These are phyloP conservation scores for Hamigera avellanea DNA, from an alignment of 495 filamentous ascomycete species.

Conservation along the genomic window DNA sequence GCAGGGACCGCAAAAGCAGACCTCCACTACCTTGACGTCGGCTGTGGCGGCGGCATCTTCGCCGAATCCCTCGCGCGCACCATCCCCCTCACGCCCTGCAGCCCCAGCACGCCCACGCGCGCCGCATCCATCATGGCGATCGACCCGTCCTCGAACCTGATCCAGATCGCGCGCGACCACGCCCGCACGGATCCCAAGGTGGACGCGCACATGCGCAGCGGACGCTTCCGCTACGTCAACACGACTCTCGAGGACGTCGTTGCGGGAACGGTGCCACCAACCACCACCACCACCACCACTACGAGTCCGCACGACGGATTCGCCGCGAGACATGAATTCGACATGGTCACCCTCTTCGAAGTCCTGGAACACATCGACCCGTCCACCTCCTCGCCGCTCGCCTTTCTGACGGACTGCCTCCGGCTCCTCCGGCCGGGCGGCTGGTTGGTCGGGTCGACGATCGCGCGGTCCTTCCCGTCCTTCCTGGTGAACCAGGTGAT, in stretches of 20 bases:
- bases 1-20: slow-evolving; percentile 16
- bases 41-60: slow-evolving; percentile 95
- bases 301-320: no score
- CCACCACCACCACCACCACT: no score
- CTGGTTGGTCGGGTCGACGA: slow-evolving; percentile 85
- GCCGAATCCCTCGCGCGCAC: slow-evolving; percentile 80
- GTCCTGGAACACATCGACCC: slow-evolving; percentile 79
- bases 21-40: slow-evolving; percentile 77
- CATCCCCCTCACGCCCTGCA: slow-evolving; percentile 32
- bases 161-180: slow-evolving; percentile 68
- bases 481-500: slow-evolving; percentile 88
- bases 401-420: slow-evolving; percentile 58
- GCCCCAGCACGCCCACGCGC: slow-evolving; percentile 38
- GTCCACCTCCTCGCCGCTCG: slow-evolving; percentile 39
- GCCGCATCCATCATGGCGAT: slow-evolving; percentile 67
- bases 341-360: slow-evolving; percentile 82
- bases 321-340: no score
- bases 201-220: slow-evolving; percentile 29
- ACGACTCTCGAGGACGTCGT: slow-evolving; percentile 58
- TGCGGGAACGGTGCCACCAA: no score
- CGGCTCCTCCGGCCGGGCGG: slow-evolving; percentile 78
- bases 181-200: slow-evolving; percentile 52
- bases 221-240: slow-evolving; percentile 59
- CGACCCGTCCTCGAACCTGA: slow-evolving; percentile 70
- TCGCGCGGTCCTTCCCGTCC: slow-evolving; percentile 73